A percentile compares a stretch with the other conserved stretches of the same genome.
Evolutionary conservation across 306 rosid species (phyloP).

Genomic region (Fragaria iinumae): DNA sequence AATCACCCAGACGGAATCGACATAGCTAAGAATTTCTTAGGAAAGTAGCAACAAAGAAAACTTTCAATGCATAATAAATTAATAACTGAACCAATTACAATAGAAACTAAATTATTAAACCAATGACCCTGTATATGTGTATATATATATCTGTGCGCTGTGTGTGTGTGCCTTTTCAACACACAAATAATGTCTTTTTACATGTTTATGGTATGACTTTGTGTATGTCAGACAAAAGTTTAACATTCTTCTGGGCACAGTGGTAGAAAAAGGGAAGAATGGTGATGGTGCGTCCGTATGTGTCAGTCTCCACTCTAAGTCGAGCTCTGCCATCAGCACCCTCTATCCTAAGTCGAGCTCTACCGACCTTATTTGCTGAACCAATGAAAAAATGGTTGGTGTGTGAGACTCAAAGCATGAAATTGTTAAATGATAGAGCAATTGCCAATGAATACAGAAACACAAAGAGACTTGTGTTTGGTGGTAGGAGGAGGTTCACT

Average conservation of each 20-base stretch:
- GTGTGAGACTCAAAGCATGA: neutral
- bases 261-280: slow-evolving; percentile 1
- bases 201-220: neutral
- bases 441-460: neutral
- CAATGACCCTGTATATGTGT: neutral
- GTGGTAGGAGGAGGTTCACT: slow-evolving; percentile 32
- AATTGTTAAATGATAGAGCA: neutral
- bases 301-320: slow-evolving; percentile 5
- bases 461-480: slow-evolving; percentile 5
- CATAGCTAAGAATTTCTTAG: neutral
- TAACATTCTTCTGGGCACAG: neutral
- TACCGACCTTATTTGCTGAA: neutral
- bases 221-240: neutral
- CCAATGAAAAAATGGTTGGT: neutral
- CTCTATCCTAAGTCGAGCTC: slow-evolving; percentile 3
- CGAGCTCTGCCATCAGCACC: neutral
- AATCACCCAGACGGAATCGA: neutral
- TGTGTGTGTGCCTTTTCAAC: neutral
- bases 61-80: neutral
- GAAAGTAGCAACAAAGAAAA: neutral
- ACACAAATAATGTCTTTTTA: neutral
- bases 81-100: neutral
- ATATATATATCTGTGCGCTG: neutral
- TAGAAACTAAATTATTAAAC: neutral
- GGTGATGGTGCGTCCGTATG: slow-evolving; percentile 22